A percentile compares a stretch with the other conserved stretches of the same genome.
Conservation (phyloP, 2,329 filamentous ascomycete genomes). For the Acrocalymma vagum region DNA sequence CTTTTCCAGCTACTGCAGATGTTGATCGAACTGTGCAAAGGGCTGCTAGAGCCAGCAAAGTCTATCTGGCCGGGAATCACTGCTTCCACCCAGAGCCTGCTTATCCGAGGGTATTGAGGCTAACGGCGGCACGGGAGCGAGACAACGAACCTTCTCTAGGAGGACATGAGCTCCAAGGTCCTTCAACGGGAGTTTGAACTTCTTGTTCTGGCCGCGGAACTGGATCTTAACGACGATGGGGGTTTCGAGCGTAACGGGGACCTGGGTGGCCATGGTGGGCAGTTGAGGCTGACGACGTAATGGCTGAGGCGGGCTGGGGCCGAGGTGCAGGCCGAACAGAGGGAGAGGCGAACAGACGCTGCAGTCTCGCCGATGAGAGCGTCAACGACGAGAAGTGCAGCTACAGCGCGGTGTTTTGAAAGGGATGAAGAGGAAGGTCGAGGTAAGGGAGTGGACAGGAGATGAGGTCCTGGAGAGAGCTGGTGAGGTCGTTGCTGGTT, state of each 20-base stretch:
- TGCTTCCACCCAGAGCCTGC: too few relatives aligned
- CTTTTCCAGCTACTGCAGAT: too few relatives aligned
- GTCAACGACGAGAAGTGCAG: conserved; percentile 12
- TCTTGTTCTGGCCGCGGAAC: conserved; percentile 77
- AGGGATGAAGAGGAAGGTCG: conserved; percentile 13
- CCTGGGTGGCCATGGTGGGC: conserved; percentile 50
- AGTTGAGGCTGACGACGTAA: conserved; percentile 35
- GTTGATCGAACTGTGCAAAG: too few relatives aligned
- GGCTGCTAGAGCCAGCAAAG: too few relatives aligned
- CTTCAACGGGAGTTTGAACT: conserved; percentile 88
- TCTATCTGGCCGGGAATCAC: too few relatives aligned
- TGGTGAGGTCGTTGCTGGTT: too few relatives aligned
- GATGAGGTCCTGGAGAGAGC: conserved; percentile 22
- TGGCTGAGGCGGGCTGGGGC: conserved; percentile 5
- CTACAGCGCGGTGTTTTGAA: conserved; percentile 9
- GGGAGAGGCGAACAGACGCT: conserved; percentile 16
- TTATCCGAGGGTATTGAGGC: too few relatives aligned
- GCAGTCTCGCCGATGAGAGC: conserved; percentile 10
- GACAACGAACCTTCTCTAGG: conserved; percentile 79
- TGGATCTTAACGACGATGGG: conserved; percentile 86
- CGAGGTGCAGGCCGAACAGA: too few relatives aligned
- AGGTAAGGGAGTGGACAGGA: conserved; percentile 21
- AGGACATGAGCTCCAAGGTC: conserved; percentile 80
- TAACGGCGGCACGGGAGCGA: conserved; percentile 7
- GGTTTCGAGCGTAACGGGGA: conserved; percentile 70